A percentile compares a stretch with the other conserved stretches of the same genome.
phyloP scores from a whole-genome alignment of 495 filamentous ascomycete species.

The Acidomyces sp. region DNA sequence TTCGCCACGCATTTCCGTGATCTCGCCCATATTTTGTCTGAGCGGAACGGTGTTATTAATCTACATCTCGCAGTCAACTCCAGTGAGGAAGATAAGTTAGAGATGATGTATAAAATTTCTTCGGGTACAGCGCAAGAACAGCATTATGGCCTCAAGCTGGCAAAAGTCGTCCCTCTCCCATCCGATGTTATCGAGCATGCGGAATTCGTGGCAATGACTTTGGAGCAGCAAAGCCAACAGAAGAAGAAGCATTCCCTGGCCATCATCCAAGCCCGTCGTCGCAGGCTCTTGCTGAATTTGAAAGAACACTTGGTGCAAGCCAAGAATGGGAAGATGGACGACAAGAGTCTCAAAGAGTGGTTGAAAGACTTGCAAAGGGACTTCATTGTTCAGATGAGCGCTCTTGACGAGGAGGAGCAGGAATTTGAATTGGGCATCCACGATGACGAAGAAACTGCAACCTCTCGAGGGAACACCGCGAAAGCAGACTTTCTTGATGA shows the following conservation, averaged over 20 bases:
- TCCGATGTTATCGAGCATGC: conserved; percentile 52
- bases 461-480: not conserved
- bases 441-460: not conserved
- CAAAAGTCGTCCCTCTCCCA: conserved; percentile 63
- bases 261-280: conserved; percentile 43
- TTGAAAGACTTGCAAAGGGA: conserved; percentile 60
- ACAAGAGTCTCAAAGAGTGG: conserved; percentile 47
- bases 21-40: conserved; percentile 60
- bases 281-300: conserved; percentile 61
- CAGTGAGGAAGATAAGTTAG: conserved; percentile 40
- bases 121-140: conserved; percentile 56
- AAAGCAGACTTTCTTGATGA: no score
- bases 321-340: conserved; percentile 52
- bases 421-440: not conserved
- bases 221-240: conserved; percentile 41
- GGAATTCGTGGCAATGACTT: conserved; percentile 44
- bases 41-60: conserved; percentile 62
- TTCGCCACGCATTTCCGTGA: conserved; percentile 90
- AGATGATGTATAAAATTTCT: conserved; percentile 71
- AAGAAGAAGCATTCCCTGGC: conserved; percentile 45
- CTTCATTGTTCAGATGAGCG: conserved; percentile 59
- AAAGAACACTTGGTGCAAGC: conserved; percentile 65
- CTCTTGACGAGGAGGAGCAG: conserved; percentile 35
- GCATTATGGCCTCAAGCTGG: conserved; percentile 69
- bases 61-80: conserved; percentile 65